Base-by-base conservation (phyloP, 208 protist species). In the Vickermania spadyakhi region DNA sequence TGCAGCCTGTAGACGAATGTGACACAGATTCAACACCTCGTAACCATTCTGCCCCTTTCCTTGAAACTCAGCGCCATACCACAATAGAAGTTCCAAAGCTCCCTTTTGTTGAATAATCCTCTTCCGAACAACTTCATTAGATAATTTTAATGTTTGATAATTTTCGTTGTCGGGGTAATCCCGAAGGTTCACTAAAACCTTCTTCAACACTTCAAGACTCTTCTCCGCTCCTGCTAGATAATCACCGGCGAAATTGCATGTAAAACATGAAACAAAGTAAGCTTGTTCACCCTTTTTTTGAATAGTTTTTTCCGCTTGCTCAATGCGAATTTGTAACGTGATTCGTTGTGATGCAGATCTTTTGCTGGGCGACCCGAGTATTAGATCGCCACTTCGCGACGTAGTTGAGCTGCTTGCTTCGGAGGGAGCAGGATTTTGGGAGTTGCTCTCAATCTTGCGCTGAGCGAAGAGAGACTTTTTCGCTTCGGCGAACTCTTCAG, bases 241-340 rank as follows among this genome's bases (percentile, higher is more conserved):
- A 45, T 45, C 36, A 45, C 36, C 36, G 18, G 36, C 36, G 18
- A 45, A 45, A 18, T 45, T 18, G 18, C 36, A n/a, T 45, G 36
- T 45, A 18, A 49, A 52, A 29, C 54, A 49, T 52, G 7, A 59
- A 59, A 4, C 52, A 51, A 27, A 29, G 3, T 52, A 28, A 4
- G 0, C 25, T 3, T 30, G 23, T 30, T 2, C 13, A 49, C 28
- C 41, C 1, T 42, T 52, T 31, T 58, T 31, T 22, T 65, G 52
- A 31, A n/a, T 56, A 25, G 22, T 18, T 56, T 56, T 5, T 23
- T 18, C 7, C 11, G 22, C 52, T 25, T 57, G 31, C 4, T 62
- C 2, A 27, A 30, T 7, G 3, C 23, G 28, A 2, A 31, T 45
- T 0, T 18, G 5, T 28, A 25, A 45, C 31, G 22, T 25, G 11